Evolutionary conservation across 257 asterid species (phyloP).

Genomic region (Rehmannia glutinosa): DNA sequence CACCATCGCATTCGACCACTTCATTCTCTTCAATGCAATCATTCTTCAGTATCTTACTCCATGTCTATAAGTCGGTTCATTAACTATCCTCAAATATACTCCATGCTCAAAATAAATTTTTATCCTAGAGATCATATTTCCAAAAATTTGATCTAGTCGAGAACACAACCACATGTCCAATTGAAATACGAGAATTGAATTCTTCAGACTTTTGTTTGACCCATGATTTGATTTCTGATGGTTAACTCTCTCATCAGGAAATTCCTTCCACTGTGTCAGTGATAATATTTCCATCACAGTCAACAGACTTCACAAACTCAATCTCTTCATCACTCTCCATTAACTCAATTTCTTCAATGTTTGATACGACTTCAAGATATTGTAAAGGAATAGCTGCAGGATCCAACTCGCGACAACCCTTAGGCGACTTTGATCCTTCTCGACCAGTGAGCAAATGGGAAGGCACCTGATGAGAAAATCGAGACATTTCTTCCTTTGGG

Average conservation of each 20-base stretch:
- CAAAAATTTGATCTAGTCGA: background rate
- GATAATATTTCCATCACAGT: conserved; percentile 17
- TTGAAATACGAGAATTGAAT: background rate
- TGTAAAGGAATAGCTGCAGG: conserved; percentile 61
- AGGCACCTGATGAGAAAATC: conserved; percentile 75
- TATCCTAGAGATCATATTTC: background rate
- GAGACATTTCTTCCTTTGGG: conserved; percentile 55
- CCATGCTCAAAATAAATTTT: background rate
- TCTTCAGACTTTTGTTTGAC: background rate
- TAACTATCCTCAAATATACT: background rate
- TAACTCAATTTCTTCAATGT: conserved; percentile 29
- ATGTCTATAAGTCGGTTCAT: conserved; percentile 2
- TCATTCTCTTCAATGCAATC: background rate
- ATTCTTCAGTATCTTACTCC: conserved; percentile 6
- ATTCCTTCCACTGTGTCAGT: conserved; percentile 22
- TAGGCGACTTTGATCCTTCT: conserved; percentile 37
- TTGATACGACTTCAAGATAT: conserved; percentile 46
- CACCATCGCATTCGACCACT: background rate
- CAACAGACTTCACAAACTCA: conserved; percentile 27
- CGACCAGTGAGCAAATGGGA: conserved; percentile 44
- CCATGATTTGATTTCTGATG: background rate
- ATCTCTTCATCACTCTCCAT: conserved; percentile 29
- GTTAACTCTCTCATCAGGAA: conserved; percentile 21
- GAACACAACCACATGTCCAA: background rate
- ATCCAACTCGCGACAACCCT: conserved; percentile 59